Base-by-base conservation (phyloP, 179 eudicot species). In the Beta lomatogona region DNA sequence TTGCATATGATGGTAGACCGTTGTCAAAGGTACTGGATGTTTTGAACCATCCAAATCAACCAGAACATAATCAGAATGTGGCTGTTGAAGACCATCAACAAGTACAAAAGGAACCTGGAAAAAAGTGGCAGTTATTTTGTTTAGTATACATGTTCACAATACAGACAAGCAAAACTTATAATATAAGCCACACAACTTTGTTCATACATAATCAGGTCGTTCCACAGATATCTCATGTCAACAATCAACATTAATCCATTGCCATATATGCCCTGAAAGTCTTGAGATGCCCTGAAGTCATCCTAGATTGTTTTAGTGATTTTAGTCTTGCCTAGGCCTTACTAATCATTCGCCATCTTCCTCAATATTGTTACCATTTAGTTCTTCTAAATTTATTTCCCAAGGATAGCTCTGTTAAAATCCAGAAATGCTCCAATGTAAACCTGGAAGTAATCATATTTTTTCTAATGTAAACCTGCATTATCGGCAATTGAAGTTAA, bases 51-150 rank as follows among this genome's bases (percentile, higher is more conserved):
- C 96, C 94, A 96, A 82, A 81, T 92, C 90, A 31, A 96, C 98
- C 78, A 89, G 72, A 65, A 92, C 83, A 85, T 91, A 91, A 80
- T 89, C 92, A 70, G 88, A 77, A 12, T 85, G 90, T 46, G 91
- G 87, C 84, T 86, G 83, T 78, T 82, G 86, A 77, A 83, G 87
- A 82, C 88, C 87, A 83, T 94, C 92, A 80, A 89, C 89, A 75
- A 96, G 96, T 84, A 96, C 86, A 88, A 96, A 96, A 57, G 98
- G 98, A 74, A 94, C 96, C 99, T 96, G 87, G 50, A 76, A 48
- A 72, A 54, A 52, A 36, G 41, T 36, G 1, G 13, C 0, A 71
- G 11, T 71, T 31, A 48, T 44, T 6, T 18, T 21, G 7, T 71
- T 63, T 31, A 63, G 22, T n/a, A 1, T 8, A 71, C n/a, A 21